phyloP scores from a whole-genome alignment of 768 basidiomycete species.

The Austroboletus eburneus region DNA sequence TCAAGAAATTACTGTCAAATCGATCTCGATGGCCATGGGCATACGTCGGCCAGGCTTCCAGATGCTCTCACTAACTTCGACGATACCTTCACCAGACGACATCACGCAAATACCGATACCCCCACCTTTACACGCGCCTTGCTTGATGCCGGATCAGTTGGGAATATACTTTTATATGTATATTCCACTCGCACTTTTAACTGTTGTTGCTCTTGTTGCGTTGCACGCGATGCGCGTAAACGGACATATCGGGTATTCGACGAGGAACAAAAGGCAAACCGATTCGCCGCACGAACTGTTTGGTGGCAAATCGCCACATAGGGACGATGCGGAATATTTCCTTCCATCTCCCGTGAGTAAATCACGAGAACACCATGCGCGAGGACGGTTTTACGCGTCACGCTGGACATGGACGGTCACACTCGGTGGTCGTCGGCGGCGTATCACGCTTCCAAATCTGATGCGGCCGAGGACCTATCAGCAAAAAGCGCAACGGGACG shows the following conservation, averaged over 20 bases:
- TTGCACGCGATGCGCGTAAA: slow-evolving; percentile 20
- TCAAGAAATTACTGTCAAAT: slow-evolving; percentile 83
- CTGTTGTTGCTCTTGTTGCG: slow-evolving; percentile 44
- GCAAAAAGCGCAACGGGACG: slow-evolving; percentile 14
- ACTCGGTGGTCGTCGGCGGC: slow-evolving; percentile 22
- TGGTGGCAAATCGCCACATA: slow-evolving; percentile 1
- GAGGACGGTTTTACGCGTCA: slow-evolving; percentile 12
- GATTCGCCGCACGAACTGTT: slow-evolving; percentile 11
- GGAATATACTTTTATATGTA: slow-evolving; percentile 74
- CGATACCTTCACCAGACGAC: slow-evolving; percentile 23
- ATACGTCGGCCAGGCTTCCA: slow-evolving; percentile 85
- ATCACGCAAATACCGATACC: slow-evolving; percentile 29
- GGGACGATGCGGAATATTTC: slow-evolving; percentile 7
- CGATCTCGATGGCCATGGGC: slow-evolving; percentile 87
- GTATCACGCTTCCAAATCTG: slow-evolving; percentile 20
- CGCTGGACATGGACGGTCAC: slow-evolving; percentile 25
- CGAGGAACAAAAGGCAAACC: slow-evolving; percentile 6
- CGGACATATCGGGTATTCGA: slow-evolving; percentile 3
- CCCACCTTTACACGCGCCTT: slow-evolving; percentile 53
- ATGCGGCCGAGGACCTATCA: slow-evolving; percentile 4
- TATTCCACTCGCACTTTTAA: slow-evolving; percentile 60
- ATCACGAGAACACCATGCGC: slow-evolving; percentile 8
- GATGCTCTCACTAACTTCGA: slow-evolving; percentile 67
- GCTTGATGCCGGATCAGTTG: slow-evolving; percentile 81
- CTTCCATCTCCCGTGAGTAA: slow-evolving; percentile 18